Evolutionary conservation across 345 rosid species (phyloP), one percentile per base, ranked within the genome.

Genomic region (Reutealis trisperma): DNA sequence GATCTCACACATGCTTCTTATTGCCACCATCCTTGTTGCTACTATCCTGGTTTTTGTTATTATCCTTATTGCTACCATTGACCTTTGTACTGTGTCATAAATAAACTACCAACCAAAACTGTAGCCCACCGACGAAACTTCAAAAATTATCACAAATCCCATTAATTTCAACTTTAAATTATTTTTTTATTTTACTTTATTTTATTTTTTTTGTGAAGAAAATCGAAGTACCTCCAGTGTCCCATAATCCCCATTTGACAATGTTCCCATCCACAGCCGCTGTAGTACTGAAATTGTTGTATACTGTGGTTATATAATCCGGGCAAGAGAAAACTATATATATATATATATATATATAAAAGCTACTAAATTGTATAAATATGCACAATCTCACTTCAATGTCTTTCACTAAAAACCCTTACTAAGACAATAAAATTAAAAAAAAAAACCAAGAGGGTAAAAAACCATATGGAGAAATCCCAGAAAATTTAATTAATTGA

Each of bases 191-290:
- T 18, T 16, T 54, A n/a, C n/a, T n/a, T n/a, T n/a, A n/a, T n/a
- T n/a, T n/a, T n/a, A n/a, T 0, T 54, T 18, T 18, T 16, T 49
- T 37, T 5, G 6, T 0, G 52, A 54, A 37, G 72, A 69, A 67
- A 64, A 71, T 77, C 71, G 6, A 74, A 80, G 60, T 78, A 92
- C 98, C 99, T 81, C 97, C 99, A 82, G 99, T 96, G 68, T 96
- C 99, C 98, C 98, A 96, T n/a, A 93, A 80, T 5, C 99, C 99
- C 89, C 93, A 84, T 80, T 96, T 96, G 45, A 96, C 99, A 70
- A 93, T 89, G 80, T 69, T 93, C 67, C 97, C 98, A 69, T 96
- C 98, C 59, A 93, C 98, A 83, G 94, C 79, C 45, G 93, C 98
- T 83, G 92, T 92, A 58, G 99, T 97, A 85, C 97, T 96, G 89